These are phyloP conservation scores for Polygonum aviculare DNA, from an alignment of 148 eudicot genomes.

Conservation along the genomic window DNA sequence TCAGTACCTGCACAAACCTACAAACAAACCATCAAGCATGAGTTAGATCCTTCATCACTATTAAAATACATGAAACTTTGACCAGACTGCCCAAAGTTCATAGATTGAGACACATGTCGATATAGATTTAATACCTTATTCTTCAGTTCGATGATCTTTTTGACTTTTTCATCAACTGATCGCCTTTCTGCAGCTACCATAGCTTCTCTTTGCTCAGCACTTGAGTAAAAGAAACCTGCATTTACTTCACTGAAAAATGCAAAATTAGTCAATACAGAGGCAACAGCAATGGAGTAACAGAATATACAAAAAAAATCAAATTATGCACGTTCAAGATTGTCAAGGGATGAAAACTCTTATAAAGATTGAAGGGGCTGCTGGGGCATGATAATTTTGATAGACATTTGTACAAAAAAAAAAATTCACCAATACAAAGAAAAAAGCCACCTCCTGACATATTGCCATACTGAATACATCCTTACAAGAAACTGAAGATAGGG, in stretches of 20 bases:
- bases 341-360: neutral
- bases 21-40: constrained; percentile 9
- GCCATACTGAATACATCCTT: neutral
- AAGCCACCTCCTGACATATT: neutral
- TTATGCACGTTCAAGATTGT: neutral
- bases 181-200: constrained; percentile 99
- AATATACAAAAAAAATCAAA: neutral
- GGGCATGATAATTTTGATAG: neutral
- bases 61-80: neutral
- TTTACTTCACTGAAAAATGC: constrained; percentile 73
- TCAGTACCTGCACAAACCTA: constrained; percentile 82
- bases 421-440: neutral
- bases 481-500: neutral
- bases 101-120: neutral
- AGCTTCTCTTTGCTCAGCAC: constrained; percentile 93
- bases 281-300: neutral
- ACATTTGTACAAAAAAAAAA: neutral
- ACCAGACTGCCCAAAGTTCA: neutral
- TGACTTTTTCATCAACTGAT: constrained; percentile 89
- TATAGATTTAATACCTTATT: constrained; percentile 48
- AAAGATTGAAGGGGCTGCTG: neutral
- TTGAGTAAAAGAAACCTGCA: constrained; percentile 98
- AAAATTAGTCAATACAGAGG: constrained; percentile 14
- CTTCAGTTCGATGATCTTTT: constrained; percentile 78
- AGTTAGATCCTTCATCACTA: constrained; percentile 8